These are phyloP conservation scores for Yamadazyma triangularis DNA, from an alignment of 1,139 yeast species.

Conservation along the genomic window DNA sequence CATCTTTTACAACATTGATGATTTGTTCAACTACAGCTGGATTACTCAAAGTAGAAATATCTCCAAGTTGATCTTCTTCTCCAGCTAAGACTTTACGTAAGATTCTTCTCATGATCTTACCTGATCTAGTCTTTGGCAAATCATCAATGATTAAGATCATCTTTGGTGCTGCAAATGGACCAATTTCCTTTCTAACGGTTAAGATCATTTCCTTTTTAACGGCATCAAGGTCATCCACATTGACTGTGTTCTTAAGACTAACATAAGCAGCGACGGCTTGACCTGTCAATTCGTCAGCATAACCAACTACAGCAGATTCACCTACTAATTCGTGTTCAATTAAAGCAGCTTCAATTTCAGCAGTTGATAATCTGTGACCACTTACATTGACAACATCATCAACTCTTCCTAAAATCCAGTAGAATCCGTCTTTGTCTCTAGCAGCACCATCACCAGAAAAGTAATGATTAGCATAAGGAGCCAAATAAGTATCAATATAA, in stretches of 20 bases:
- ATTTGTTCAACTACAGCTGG: slow-evolving; percentile 66
- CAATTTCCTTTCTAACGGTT: slow-evolving; percentile 75
- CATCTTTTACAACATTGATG: slow-evolving; percentile 52
- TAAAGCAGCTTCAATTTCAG: slow-evolving; percentile 77
- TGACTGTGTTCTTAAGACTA: slow-evolving; percentile 46
- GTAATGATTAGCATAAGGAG: slow-evolving; percentile 65
- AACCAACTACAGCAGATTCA: slow-evolving; percentile 78
- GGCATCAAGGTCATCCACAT: slow-evolving; percentile 45
- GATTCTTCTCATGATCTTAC: slow-evolving; percentile 81
- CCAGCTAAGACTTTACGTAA: slow-evolving; percentile 74
- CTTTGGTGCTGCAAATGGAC: slow-evolving; percentile 83
- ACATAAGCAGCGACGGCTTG: slow-evolving; percentile 83
- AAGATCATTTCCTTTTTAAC: slow-evolving; percentile 65
- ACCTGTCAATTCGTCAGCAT: slow-evolving; percentile 77
- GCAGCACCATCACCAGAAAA: slow-evolving; percentile 85
- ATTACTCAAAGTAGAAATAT: slow-evolving; percentile 70
- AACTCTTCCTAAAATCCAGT: slow-evolving; percentile 78
- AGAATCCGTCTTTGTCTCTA: slow-evolving; percentile 70
- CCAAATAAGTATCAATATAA: slow-evolving; percentile 66
- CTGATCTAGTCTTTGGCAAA: slow-evolving; percentile 79
- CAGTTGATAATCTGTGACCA: slow-evolving; percentile 77
- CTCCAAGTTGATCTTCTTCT: slow-evolving; percentile 76
- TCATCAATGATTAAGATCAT: slow-evolving; percentile 67
- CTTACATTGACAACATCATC: slow-evolving; percentile 82
- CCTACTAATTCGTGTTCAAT: slow-evolving; percentile 67